These are phyloP conservation scores for Uronychia binucleata DNA, from an alignment of 73 alveolate genomes.

Conservation along the genomic window DNA sequence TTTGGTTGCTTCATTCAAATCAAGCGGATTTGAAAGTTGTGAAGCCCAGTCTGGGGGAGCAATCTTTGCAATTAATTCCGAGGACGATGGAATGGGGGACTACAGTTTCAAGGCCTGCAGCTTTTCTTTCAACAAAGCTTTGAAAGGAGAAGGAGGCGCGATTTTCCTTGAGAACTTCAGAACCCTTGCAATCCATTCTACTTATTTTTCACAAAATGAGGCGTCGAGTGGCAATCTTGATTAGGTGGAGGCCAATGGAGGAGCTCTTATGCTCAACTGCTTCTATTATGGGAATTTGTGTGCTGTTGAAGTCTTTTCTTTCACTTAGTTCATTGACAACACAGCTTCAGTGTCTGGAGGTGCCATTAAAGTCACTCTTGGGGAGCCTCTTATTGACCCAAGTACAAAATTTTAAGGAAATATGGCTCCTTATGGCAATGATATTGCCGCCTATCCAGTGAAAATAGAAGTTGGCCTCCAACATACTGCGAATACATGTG, in stretches of 20 bases:
- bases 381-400: background rate
- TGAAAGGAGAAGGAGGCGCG: background rate
- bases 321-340: background rate
- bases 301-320: background rate
- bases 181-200: too few relatives aligned
- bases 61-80: background rate
- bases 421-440: background rate
- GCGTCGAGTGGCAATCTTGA: background rate
- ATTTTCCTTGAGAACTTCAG: background rate
- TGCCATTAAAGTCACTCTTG: background rate
- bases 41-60: background rate
- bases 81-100: background rate
- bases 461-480: background rate
- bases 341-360: background rate
- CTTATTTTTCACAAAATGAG: background rate
- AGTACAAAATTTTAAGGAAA: too few relatives aligned
- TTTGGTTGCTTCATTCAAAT: background rate
- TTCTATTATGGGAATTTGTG: background rate
- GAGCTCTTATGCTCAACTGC: background rate
- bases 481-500: background rate
- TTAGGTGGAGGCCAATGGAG: background rate
- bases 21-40: background rate
- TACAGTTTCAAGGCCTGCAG: background rate
- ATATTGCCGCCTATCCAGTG: background rate
- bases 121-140: background rate